Conservation (phyloP, 225 moss, liverwort and hornwort species). For the Ulota crispa region DNA sequence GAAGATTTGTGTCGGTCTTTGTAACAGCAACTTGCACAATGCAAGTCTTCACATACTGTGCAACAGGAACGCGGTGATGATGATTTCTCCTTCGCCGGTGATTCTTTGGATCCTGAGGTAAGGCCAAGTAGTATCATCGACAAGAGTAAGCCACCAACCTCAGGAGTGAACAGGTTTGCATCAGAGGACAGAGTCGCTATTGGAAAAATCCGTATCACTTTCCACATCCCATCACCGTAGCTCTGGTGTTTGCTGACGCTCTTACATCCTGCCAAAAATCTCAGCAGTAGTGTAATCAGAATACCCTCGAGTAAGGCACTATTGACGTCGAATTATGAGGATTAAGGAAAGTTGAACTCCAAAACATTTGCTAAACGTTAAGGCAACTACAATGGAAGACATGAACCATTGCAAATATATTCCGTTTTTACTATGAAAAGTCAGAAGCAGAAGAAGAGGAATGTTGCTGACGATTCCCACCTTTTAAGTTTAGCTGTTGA, state of each 20-base stretch:
- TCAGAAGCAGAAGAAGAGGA: not conserved
- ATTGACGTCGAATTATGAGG: not conserved
- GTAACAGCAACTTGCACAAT: constrained; percentile 42
- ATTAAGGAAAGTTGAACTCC: not conserved
- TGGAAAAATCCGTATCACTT: constrained; percentile 33
- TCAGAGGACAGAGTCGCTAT: constrained; percentile 30
- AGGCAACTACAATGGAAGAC: not conserved
- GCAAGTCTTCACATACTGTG: constrained; percentile 38
- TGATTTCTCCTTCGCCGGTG: constrained; percentile 15
- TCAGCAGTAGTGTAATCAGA: constrained; percentile 1
- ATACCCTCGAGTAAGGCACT: not conserved
- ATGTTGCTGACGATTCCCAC: constrained; percentile 12
- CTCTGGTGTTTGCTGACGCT: constrained; percentile 14
- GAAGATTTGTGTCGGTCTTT: constrained; percentile 32
- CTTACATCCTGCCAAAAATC: constrained; percentile 4
- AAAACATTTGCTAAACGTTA: not conserved
- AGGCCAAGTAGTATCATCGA: constrained; percentile 34
- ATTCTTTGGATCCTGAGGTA: constrained; percentile 16
- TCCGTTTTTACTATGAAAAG: no score
- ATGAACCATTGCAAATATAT: not conserved
- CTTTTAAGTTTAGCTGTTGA: constrained; percentile 23
- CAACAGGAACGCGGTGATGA: constrained; percentile 21
- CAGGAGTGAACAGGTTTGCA: constrained; percentile 16
- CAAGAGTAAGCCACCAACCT: constrained; percentile 34
- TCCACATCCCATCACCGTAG: constrained; percentile 16